Conservation (phyloP, 352 stramenopile species). For the Pythium phragmiticola region DNA sequence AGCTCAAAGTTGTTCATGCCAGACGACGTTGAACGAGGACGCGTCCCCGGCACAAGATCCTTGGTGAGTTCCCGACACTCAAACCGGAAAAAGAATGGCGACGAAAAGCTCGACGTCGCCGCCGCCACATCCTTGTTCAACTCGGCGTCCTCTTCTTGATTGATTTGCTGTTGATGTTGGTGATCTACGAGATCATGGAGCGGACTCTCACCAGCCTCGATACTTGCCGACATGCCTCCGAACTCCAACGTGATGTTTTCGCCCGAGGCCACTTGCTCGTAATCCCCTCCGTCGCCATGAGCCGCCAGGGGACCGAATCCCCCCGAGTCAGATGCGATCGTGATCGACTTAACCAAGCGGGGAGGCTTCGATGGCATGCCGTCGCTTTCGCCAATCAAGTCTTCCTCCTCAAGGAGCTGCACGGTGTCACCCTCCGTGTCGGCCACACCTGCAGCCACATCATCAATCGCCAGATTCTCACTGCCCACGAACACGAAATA, state of each 20-base stretch:
- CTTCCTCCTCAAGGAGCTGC: constrained; percentile 67
- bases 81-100: constrained; percentile 85
- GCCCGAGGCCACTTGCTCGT: not conserved
- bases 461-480: constrained; percentile 55
- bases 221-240: not conserved
- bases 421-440: constrained; percentile 47
- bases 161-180: constrained; percentile 27
- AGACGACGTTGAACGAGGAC: constrained; percentile 19
- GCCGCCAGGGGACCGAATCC: not conserved
- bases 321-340: constrained; percentile 7
- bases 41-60: constrained; percentile 2
- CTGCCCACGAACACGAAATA: constrained; percentile 84
- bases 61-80: constrained; percentile 63
- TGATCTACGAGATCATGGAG: constrained; percentile 7
- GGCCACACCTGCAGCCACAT: constrained; percentile 35
- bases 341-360: constrained; percentile 20
- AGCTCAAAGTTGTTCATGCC: constrained; percentile 10
- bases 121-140: constrained; percentile 85
- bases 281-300: not conserved
- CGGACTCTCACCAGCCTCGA: not conserved
- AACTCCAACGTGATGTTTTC: not conserved
- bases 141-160: constrained; percentile 69
- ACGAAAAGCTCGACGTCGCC: constrained; percentile 78
- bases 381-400: constrained; percentile 13
- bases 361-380: constrained; percentile 4